A percentile compares a stretch with the other conserved stretches of the same genome.
These are phyloP conservation scores for Mycosarcoma mackinlayi DNA, from an alignment of 1,284 basidiomycete genomes.

Conservation along the genomic window DNA sequence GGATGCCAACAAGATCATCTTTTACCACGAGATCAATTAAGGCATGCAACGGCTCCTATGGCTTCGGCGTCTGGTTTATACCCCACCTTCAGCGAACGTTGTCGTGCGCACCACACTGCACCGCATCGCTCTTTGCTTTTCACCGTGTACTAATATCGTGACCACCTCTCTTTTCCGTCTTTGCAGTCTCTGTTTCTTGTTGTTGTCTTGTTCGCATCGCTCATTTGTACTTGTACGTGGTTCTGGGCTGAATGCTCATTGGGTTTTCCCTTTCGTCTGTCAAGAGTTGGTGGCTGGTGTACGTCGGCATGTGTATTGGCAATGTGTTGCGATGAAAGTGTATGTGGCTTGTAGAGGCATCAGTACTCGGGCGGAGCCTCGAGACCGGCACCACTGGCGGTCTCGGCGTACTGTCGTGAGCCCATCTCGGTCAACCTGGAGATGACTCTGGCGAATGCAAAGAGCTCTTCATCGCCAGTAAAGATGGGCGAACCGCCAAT, in stretches of 20 bases:
- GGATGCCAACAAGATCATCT: conserved; percentile 54
- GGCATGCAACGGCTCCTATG: too few relatives aligned
- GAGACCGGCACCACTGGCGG: conserved; percentile 5
- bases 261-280: neutral
- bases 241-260: neutral
- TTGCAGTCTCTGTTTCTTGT: too few relatives aligned
- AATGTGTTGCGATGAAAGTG: neutral
- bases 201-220: conserved; percentile 1
- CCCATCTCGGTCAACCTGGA: conserved; percentile 66
- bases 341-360: neutral
- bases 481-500: conserved; percentile 65
- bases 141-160: conserved; percentile 5
- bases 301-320: too few relatives aligned
- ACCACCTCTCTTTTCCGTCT: conserved; percentile 1
- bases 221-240: conserved; percentile 15
- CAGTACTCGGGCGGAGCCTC: conserved; percentile 42
- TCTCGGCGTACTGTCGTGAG: conserved; percentile 55
- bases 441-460: conserved; percentile 66
- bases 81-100: too few relatives aligned
- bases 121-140: too few relatives aligned
- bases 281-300: too few relatives aligned
- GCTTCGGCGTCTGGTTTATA: neutral
- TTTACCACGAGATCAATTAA: conserved; percentile 47
- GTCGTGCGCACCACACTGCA: too few relatives aligned
- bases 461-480: conserved; percentile 66